Base-by-base conservation (phyloP, 495 filamentous ascomycete species). In the Hapsidospora chrysogenum region DNA sequence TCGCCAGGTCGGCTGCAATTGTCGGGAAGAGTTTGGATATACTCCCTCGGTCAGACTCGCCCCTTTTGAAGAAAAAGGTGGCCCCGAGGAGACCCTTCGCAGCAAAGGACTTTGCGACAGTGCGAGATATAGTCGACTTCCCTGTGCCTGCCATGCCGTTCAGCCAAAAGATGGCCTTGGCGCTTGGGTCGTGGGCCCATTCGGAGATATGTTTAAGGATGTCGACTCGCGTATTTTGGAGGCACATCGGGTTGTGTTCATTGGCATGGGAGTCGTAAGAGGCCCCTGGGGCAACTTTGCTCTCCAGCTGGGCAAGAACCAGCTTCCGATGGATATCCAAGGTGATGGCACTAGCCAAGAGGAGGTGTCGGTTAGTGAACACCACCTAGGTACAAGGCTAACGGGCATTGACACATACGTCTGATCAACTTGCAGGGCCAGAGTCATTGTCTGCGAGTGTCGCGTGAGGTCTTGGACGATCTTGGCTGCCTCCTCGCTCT, bases 51-150 rank as follows among this genome's bases (percentile, higher is more conserved):
- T 69, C 60, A 1, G 50, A 49, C 16, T 60, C 57, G 13, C 60
- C 58, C 40, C 53, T 56, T 27, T 61, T 64, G 45, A 72, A 74
- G 50, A 74, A 68, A 46, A 69, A 70, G 42, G 54, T 65, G 0
- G 46, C 53, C 20, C 48, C 48, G 14, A 54, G 54, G 11, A 41
- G 15, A 18, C 34, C n/a, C 6, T 34, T 21, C 1, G 34, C 17
- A 0, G 31, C 31, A 31, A 57, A 44, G 5, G 28, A 29, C 3
- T 36, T 17, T 5, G 61, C 60, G 1, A 63, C 38, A 6, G 60
- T 63, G 13, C 49, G 52, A 6, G 59, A 46, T 21, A 64, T 54
- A 17, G 59, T 64, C 8, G 61, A 64, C 37, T 64, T 64, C 14
- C 61, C 60, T 9, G 53, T 64, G 4, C 60, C 59, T 9, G 59